Base-by-base conservation (phyloP, 1,284 basidiomycete species). In the Porphyrellus sp. region DNA sequence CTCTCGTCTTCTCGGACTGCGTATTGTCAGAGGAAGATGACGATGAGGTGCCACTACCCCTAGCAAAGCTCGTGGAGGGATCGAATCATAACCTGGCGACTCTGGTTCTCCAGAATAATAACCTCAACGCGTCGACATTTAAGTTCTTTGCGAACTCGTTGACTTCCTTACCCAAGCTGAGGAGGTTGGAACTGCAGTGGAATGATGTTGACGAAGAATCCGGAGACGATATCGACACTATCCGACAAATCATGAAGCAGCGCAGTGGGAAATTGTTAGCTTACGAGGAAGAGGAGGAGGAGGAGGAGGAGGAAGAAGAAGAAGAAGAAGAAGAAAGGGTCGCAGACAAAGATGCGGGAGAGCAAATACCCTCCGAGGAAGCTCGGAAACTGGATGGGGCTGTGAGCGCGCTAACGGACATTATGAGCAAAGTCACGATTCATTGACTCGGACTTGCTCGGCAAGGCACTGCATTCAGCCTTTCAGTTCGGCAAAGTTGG, bases 1-100 rank as follows among this genome's bases (percentile, higher is more conserved):
- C 79, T 21, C 83, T 99, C 61, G 93, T 98, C 70, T 77, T 99
- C 35, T 94, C 91, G 12, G 96, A 99, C 72, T 97, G 94, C 64
- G 81, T 98, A 31, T 78, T 98, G 33, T 86, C 89, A 25, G 65
- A 64, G 34, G 80, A 84, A 39, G 79, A 79, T 24, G 79, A 82
- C n/a, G 83, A 83, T 31, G 81, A 83, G 57, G 73, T 86, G 0
- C 85, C 86, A 3, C 77, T 79, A 8, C 76, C 90, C 51, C 70
- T 92, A 20, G 74, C 84, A 53, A 79, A 79, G 24, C 77, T 87
- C n/a, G 77, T 80, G 1, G 75, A 82, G 33, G 92, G 93, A 5
- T 82, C 82, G 39, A 93, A 91, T 69, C 78, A 79, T 21, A 83
- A 85, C 61, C 75, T 98, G 44, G 80, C 86, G 63, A 80, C 78